Percentiles rank a stretch among this genome's conserved stretches.
Evolutionary conservation across 148 eudicot species (phyloP).

Genomic region (Arctostaphylos glauca): DNA sequence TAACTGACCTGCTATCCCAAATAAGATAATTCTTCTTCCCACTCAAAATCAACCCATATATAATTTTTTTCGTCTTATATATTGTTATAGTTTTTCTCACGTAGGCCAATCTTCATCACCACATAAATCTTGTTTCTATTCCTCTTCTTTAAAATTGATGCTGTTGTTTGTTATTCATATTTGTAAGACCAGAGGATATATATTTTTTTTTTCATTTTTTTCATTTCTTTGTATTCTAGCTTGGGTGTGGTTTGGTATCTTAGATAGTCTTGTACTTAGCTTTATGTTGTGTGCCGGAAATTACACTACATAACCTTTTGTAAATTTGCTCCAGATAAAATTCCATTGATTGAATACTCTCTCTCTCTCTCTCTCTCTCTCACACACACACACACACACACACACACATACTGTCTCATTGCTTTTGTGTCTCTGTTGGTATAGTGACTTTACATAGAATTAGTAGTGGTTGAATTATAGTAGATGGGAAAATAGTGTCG

Average conservation of each 20-base stretch:
- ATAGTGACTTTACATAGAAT: background rate
- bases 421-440: background rate
- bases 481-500: conserved; percentile 9
- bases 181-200: conserved; percentile 1
- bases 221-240: background rate
- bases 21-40: conserved; percentile 8
- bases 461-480: background rate
- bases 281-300: background rate
- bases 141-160: background rate
- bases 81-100: background rate
- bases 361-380: background rate
- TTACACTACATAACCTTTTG: background rate
- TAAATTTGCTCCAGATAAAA: background rate
- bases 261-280: background rate
- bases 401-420: no score
- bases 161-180: background rate
- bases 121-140: conserved; percentile 9
- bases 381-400: background rate
- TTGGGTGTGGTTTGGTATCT: background rate
- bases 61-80: background rate
- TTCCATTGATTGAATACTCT: background rate
- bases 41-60: background rate
- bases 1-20: background rate
- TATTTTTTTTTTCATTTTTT: background rate
- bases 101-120: background rate